Evolutionary conservation across 805 yeast genomes (phyloP).

Genomic region (Schizosaccharomyces japonicus): DNA sequence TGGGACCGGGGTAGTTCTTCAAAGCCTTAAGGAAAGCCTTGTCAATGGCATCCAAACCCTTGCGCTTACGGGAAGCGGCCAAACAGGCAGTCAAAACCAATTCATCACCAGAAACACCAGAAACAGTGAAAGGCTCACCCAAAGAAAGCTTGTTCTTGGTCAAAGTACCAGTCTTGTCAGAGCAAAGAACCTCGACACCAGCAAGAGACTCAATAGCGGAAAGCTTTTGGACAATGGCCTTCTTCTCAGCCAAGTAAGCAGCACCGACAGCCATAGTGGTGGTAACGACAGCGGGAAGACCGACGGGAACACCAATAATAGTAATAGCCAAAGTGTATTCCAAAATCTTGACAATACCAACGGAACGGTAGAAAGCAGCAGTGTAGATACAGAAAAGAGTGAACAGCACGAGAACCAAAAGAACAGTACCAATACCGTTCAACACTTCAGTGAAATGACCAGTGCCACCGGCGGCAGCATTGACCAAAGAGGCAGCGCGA

Average conservation of each 20-base stretch:
- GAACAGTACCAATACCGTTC: constrained; percentile 88
- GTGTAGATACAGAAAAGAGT: constrained; percentile 79
- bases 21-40: constrained; percentile 87
- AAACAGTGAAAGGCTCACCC: constrained; percentile 93
- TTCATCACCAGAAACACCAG: constrained; percentile 88
- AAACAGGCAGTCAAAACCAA: constrained; percentile 92
- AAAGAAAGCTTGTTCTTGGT: constrained; percentile 90
- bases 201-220: constrained; percentile 93
- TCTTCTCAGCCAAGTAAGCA: constrained; percentile 89
- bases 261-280: constrained; percentile 99
- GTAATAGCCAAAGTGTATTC: constrained; percentile 87
- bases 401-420: constrained; percentile 66
- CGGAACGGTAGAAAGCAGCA: constrained; percentile 84
- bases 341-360: constrained; percentile 62
- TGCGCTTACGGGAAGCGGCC: constrained; percentile 94
- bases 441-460: constrained; percentile 96
- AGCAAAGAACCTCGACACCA: constrained; percentile 92
- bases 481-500: constrained; percentile 89
- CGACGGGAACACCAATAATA: constrained; percentile 94
- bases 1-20: constrained; percentile 72
- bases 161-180: constrained; percentile 94
- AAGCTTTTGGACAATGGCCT: constrained; percentile 88
- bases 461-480: constrained; percentile 74
- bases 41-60: constrained; percentile 94
- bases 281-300: constrained; percentile 95